Conservation (phyloP, 2,329 filamentous ascomycete genomes). For the Hymenoscyphus infarciens region DNA sequence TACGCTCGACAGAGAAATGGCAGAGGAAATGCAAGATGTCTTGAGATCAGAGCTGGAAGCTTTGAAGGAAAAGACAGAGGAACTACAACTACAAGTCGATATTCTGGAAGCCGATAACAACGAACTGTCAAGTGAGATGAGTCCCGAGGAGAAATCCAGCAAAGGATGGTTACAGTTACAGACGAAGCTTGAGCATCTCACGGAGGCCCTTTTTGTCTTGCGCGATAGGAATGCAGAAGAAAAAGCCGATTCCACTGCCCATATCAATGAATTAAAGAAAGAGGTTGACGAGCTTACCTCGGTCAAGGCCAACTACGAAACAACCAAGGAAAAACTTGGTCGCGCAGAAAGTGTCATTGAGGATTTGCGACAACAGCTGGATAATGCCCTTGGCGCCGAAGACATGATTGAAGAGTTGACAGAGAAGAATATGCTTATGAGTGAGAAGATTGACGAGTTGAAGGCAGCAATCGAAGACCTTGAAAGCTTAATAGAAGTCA, state of each 20-base stretch:
- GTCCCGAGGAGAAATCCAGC: constrained; percentile 79
- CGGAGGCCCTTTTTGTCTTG: constrained; percentile 78
- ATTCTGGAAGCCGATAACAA: constrained; percentile 83
- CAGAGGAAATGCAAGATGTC: constrained; percentile 84
- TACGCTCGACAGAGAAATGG: constrained; percentile 90
- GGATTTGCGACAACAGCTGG: constrained; percentile 85
- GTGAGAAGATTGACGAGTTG: constrained; percentile 79
- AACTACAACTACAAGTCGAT: constrained; percentile 83
- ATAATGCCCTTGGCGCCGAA: constrained; percentile 82
- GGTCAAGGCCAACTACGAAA: constrained; percentile 66
- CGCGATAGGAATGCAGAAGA: constrained; percentile 85
- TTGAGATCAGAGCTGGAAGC: constrained; percentile 76
- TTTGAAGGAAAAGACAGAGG: constrained; percentile 72
- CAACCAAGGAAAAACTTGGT: constrained; percentile 68
- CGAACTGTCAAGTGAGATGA: constrained; percentile 80
- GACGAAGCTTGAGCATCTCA: constrained; percentile 79
- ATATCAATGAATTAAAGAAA: constrained; percentile 70
- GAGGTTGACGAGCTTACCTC: constrained; percentile 65
- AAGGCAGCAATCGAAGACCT: constrained; percentile 80
- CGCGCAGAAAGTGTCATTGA: constrained; percentile 73
- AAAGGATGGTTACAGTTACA: constrained; percentile 91
- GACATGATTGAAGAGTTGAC: constrained; percentile 92
- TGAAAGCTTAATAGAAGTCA: constrained; percentile 85
- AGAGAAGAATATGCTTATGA: constrained; percentile 79
- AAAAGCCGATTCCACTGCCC: constrained; percentile 72